Evolutionary conservation across 192 early-diverging fungal species (phyloP), one percentile per base, ranked within the genome.

Genomic region (Umbelopsis isabellina): DNA sequence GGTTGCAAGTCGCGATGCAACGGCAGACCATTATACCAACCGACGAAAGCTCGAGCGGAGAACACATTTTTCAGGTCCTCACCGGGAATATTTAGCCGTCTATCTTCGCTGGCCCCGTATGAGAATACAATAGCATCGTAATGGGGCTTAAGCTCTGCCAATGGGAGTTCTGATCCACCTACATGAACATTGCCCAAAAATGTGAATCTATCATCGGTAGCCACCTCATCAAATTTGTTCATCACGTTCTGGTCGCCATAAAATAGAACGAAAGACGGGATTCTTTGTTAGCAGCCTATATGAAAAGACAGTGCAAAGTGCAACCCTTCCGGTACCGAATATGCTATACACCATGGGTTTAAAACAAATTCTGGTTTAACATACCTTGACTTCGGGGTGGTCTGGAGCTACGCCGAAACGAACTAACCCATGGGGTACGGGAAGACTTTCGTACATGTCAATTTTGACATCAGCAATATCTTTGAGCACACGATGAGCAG

Each of bases 361-460:
- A 5, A 18, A 37, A 48, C 22, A 67, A 44, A 47, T 52, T 33
- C 21, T 22, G 3, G 3, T 48, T 50, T 18, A 37, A 66, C 27
- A 10, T 81, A 91, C 93, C 84, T 99, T 99, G 23, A 97, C 97
- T 81, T 97, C 96, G 7, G 93, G 94, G 72, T 99, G 97, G 78
- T 97, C 95, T 5, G 97, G 95, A 22, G 97, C 95, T 16, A 99
- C 96, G 30, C 96, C 97, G 78, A 88, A 99, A 2, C 96, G 87
- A 25, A 95, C 95, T 7, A 98, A 83, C 2, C 97, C 96, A 77
- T 91, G 90, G 4, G 97, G 97, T 0, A 93, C 83, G 1, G 95
- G 93, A 0, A 94, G 80, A 27, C 83, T 75, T 72, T 98, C 97
- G 67, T 89, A 92, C 81, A 99, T 92, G 73, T 97, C 94, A 41